Evolutionary conservation across 768 basidiomycete species (phyloP).

Genomic region (Suillus ampliporus): DNA sequence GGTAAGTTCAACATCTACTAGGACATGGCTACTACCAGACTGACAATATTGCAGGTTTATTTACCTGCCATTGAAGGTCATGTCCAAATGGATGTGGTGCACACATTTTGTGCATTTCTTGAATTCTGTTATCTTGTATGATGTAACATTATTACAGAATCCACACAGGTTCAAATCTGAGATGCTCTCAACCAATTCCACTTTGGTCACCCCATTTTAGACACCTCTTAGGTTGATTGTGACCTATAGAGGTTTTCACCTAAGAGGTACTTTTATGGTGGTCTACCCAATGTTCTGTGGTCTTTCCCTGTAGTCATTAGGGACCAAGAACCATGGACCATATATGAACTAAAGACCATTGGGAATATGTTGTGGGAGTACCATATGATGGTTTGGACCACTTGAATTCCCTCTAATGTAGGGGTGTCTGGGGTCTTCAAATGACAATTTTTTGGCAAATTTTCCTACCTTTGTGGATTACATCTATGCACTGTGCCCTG

Average conservation of each 20-base stretch:
- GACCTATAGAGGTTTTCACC: not conserved
- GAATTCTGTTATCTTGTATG: too few species aligned
- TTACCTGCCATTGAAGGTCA: too few species aligned
- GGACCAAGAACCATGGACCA: not conserved
- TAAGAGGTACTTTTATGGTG: not conserved
- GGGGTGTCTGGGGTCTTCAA: constrained; percentile 3
- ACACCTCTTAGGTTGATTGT: not conserved
- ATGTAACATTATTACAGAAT: too few species aligned
- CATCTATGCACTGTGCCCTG: not conserved
- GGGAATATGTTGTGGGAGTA: not conserved
- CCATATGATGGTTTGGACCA: not conserved
- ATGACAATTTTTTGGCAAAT: not conserved
- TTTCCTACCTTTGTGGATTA: not conserved
- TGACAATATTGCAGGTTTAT: too few species aligned
- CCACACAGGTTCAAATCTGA: too few species aligned
- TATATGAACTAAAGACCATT: not conserved
- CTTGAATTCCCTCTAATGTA: not conserved
- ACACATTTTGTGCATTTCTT: too few species aligned
- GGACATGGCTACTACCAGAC: too few species aligned
- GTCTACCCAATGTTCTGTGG: not conserved
- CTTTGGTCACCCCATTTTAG: constrained; percentile 1
- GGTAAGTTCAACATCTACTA: too few species aligned
- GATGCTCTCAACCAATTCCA: not conserved
- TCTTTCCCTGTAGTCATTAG: not conserved
- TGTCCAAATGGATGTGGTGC: too few species aligned